Base-by-base conservation (phyloP, 2,329 filamentous ascomycete species). In the Myriangium duriaei region DNA sequence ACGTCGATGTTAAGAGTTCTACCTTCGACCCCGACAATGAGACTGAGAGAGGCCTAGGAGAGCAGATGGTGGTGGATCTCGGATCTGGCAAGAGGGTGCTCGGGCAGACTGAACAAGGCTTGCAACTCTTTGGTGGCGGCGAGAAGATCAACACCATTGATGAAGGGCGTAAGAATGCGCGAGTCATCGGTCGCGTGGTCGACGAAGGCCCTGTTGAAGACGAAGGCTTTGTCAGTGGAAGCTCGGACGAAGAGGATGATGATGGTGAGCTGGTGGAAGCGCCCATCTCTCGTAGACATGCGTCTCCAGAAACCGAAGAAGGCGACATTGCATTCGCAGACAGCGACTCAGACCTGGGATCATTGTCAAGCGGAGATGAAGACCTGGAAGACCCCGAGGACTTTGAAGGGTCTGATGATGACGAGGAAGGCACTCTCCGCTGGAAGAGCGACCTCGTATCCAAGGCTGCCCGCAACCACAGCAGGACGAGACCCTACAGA, bases 341-440 rank as follows among this genome's bases (percentile, higher is more conserved):
- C 53, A 94, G 85, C 52, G 92, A 98, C 58, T 98, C 91, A 0
- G 92, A 98, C 55, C 69, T 98, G 4, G 91, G 91, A 5, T 94
- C 88, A 3, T 61, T 95, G 45, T 93, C 84, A 6, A 67, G 67
- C 39, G 64, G 50, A 9, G 55, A 56, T 11, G 71, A 67, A 1
- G 72, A 72, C 15, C 80, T 82, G 35, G 82, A 86, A 30, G 76
- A 79, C 24, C 79, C 65, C 5, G 19, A 29, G 13, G 34, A 37
- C 24, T 61, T 64, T 7, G 56, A 60, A 17, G n/a, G n/a, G n/a
- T n/a, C n/a, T n/a, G 71, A 67, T 2, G 72, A 72, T 12, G 81
- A 83, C 37, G 84, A 88, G 33, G 79, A 81, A 28, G 80, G 78
- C 2, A 78, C 71, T 3, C 51, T 83, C 14, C 72, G 76, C 31